Base-by-base conservation (phyloP, 805 yeast genomes). In the Ogataea trehaloabstinens region DNA sequence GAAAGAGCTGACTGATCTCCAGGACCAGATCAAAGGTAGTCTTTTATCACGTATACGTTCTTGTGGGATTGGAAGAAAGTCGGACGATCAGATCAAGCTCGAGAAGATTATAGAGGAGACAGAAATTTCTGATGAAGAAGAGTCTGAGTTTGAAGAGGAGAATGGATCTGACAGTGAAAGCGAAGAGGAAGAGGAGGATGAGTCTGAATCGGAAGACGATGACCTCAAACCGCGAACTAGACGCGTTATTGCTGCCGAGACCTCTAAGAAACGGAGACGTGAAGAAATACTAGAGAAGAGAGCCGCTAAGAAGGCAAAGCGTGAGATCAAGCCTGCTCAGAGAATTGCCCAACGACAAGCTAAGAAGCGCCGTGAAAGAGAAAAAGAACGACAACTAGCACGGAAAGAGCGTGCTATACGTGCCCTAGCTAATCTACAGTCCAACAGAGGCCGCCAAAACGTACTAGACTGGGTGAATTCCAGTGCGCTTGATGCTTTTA, bases 401-500 rank as follows among this genome's bases (percentile, higher is more conserved):
- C 40, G 45, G 6, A 34, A 58, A 12, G 58, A 51, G 11, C 38
- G 45, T 2, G 58, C 64, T 2, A 44, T 46, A 33, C 51, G 49
- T 19, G 53, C 56, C 24, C 48, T 76, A 38, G 56, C 48, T 2
- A 55, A 58, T 8, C 52, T 71, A 43, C 53, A 56, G 32, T 55
- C 61, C 11, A 69, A 71, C 17, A 63, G 71, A 37, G 76, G 68
- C 41, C 51, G 64, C 35, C 63, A 65, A 16, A 59, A 80, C 37
- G 76, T 78, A 22, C 53, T 70, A 2, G 78, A 75, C 40, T 81
- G 87, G 86, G 79, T 78, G 19, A 81, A 81, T 50, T 69, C 78
- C 6, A 61, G 68, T 13, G 85, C 86, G 1, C 46, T 71, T 12
- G 82, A 76, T 10, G 55, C 58, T 28, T 60, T 68, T 12, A 85